Percentiles rank a stretch among this genome's conserved stretches.
Conservation (phyloP, 2,329 filamentous ascomycete genomes). For the Stagonosporopsis cucurbitacearum region DNA sequence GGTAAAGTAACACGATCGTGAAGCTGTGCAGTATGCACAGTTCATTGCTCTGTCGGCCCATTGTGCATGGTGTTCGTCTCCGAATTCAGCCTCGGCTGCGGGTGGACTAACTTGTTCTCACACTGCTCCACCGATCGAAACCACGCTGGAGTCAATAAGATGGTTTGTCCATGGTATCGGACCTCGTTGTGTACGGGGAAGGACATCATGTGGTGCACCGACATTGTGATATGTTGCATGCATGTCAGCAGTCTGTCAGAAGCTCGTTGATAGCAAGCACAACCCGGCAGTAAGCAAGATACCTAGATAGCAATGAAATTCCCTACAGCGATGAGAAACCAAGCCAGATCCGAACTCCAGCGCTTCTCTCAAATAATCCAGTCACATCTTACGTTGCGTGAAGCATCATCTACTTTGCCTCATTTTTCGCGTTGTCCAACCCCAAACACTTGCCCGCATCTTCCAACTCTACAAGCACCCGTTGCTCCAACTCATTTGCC, state of each 20-base stretch:
- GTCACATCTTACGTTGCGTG: neutral
- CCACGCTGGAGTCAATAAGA: too few relatives aligned
- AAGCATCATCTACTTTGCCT: slow-evolving; percentile 11
- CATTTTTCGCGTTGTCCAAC: slow-evolving; percentile 24
- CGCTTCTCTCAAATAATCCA: slow-evolving; percentile 1
- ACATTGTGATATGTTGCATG: neutral
- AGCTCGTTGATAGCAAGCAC: too few relatives aligned
- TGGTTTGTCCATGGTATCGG: neutral
- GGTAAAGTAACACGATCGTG: neutral
- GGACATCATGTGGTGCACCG: too few relatives aligned
- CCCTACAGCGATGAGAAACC: neutral
- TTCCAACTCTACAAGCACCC: slow-evolving; percentile 62
- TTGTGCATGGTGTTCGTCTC: neutral
- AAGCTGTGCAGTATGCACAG: neutral
- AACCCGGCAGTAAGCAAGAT: neutral
- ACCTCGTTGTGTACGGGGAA: neutral
- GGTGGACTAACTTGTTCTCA: neutral
- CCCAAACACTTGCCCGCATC: slow-evolving; percentile 48
- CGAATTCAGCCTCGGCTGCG: neutral
- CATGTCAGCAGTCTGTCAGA: neutral
- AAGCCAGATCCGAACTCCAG: slow-evolving; percentile 1
- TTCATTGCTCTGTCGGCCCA: too few relatives aligned
- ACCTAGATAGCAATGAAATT: neutral
- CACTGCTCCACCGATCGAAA: too few relatives aligned
- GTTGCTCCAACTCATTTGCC: slow-evolving; percentile 72